phyloP scores from a whole-genome alignment of 2,329 filamentous ascomycete genomes.

The Ophiostoma piceae region DNA sequence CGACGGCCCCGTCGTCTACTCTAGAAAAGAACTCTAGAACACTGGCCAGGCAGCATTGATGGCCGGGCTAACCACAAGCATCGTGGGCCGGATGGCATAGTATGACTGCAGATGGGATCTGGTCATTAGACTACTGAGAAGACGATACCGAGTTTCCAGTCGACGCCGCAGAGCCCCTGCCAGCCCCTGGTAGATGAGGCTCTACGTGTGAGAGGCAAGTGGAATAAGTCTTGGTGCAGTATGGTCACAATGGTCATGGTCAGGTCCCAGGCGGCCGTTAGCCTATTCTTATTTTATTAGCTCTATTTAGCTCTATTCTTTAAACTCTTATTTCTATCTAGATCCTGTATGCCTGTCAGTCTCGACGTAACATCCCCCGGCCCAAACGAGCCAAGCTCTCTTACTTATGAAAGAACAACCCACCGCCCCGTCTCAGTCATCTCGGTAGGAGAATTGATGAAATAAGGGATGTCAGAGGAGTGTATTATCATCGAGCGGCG shows the following conservation, averaged over 20 bases:
- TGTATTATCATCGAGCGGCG: too few species aligned
- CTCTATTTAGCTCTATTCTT: too few species aligned
- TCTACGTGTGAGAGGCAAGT: slow-evolving; percentile 7
- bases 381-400: too few species aligned
- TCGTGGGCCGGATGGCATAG: not conserved
- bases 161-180: not conserved
- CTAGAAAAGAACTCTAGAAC: not conserved
- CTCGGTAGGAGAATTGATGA: slow-evolving; percentile 15
- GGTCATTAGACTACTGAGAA: too few species aligned
- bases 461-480: slow-evolving; percentile 8
- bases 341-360: too few species aligned
- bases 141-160: not conserved
- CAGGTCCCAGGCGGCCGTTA: too few species aligned
- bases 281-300: too few species aligned
- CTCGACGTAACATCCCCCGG: too few species aligned
- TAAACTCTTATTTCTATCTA: too few species aligned
- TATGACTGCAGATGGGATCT: not conserved
- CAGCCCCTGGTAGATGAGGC: not conserved
- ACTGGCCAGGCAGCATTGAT: too few species aligned
- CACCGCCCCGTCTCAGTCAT: slow-evolving; percentile 6
- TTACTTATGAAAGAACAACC: not conserved
- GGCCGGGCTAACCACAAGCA: not conserved
- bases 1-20: not conserved
- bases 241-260: too few species aligned
- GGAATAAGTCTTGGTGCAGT: not conserved